Percentiles rank a stretch among this genome's conserved stretches.
Evolutionary conservation across 208 protist genomes (phyloP).

Genomic region (Acanthamoeba castellanii): DNA sequence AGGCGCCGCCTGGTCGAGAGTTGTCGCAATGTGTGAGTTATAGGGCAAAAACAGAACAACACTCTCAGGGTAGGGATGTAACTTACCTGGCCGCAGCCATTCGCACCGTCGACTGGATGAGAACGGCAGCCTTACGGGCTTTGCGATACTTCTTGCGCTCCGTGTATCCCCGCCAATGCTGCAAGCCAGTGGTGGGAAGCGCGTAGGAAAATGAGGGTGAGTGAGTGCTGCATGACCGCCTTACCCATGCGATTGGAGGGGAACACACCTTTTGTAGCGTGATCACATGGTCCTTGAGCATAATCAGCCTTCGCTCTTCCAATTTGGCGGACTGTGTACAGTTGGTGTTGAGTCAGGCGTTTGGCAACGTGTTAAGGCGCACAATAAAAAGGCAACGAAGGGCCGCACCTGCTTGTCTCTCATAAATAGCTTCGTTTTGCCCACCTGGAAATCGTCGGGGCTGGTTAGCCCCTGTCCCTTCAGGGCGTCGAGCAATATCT

Average conservation of each 20-base stretch:
- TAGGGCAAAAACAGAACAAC: neutral
- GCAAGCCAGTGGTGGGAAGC: neutral
- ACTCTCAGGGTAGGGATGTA: neutral
- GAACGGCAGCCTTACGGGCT: neutral
- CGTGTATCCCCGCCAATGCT: neutral
- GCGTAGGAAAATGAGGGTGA: neutral
- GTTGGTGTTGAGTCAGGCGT: too few relatives aligned
- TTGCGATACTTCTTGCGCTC: neutral
- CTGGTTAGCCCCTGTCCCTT: neutral
- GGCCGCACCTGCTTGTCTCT: neutral
- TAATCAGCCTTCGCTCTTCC: neutral
- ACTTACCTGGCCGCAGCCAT: neutral
- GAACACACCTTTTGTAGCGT: neutral
- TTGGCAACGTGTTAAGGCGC: too few relatives aligned
- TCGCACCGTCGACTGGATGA: neutral
- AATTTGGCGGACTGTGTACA: neutral
- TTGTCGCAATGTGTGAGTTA: neutral
- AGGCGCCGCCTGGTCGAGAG: neutral
- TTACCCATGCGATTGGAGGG: neutral
- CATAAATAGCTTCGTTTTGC: slow-evolving; percentile 57
- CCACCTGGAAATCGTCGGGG: slow-evolving; percentile 29
- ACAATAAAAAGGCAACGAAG: neutral
- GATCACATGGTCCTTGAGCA: neutral
- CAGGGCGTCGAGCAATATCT: neutral
- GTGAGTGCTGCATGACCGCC: neutral